phyloP scores from a whole-genome alignment of 352 stramenopile species.

The Phytopythium montanum region DNA sequence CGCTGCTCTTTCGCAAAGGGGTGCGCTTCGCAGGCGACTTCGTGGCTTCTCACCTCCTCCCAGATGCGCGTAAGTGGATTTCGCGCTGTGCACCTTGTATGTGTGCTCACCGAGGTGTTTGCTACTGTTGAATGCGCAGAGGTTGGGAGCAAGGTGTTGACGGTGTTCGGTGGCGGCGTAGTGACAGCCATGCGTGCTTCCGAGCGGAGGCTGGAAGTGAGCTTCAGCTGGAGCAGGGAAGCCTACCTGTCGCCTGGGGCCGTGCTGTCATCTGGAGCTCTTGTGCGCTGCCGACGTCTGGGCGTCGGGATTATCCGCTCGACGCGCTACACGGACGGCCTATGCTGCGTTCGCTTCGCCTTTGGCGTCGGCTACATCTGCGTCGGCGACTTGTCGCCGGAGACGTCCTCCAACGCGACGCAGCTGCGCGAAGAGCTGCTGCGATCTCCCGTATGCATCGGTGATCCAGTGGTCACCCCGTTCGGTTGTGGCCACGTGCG shows the following conservation, averaged over 20 bases:
- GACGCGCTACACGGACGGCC: constrained; percentile 51
- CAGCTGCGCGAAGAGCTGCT: constrained; percentile 21
- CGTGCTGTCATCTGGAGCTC: constrained; percentile 39
- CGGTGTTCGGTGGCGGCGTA: constrained; percentile 51
- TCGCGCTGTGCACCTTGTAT: constrained; percentile 1
- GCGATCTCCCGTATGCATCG: constrained; percentile 24
- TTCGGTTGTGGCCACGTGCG: constrained; percentile 56
- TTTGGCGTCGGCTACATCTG: constrained; percentile 63
- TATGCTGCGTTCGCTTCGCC: constrained; percentile 57
- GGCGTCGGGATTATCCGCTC: constrained; percentile 62
- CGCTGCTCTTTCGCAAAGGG: constrained; percentile 52
- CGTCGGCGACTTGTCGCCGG: constrained; percentile 39
- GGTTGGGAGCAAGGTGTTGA: constrained; percentile 65
- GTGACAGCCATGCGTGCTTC: constrained; percentile 54
- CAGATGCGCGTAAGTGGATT: constrained; percentile 36
- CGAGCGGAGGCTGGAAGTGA: constrained; percentile 59
- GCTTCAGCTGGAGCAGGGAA: constrained; percentile 65
- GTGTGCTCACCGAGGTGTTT: background rate
- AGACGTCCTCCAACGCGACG: constrained; percentile 34
- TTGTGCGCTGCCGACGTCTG: constrained; percentile 47
- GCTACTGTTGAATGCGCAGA: constrained; percentile 18
- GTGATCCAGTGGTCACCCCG: constrained; percentile 65
- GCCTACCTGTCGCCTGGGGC: constrained; percentile 45
- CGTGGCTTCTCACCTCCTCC: constrained; percentile 18
- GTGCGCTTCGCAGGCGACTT: constrained; percentile 39